Percentiles rank a stretch among this genome's conserved stretches.
These are phyloP conservation scores for Hypoxylon sp. DNA, from an alignment of 2,329 filamentous ascomycete species.

Conservation along the genomic window DNA sequence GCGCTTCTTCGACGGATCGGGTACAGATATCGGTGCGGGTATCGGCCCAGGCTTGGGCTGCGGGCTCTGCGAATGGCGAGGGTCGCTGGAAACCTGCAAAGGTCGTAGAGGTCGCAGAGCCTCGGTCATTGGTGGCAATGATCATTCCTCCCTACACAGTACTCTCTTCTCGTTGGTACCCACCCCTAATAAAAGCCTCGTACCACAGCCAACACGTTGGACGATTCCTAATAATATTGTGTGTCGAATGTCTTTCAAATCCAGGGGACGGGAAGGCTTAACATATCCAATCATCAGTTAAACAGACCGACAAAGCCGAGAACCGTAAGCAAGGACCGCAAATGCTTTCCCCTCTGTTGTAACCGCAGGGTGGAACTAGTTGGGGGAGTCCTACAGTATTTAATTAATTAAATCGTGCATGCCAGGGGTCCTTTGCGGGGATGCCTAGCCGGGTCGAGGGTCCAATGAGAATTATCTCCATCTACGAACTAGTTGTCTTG, in stretches of 20 bases:
- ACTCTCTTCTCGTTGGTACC: constrained; percentile 26
- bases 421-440: constrained; percentile 26
- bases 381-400: constrained; percentile 8
- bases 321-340: constrained; percentile 34
- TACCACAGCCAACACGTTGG: constrained; percentile 19
- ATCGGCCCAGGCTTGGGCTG: constrained; percentile 10
- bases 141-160: constrained; percentile 17
- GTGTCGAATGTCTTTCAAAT: constrained; percentile 10
- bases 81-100: constrained; percentile 37
- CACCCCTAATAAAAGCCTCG: constrained; percentile 4
- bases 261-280: constrained; percentile 1
- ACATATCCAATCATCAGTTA: constrained; percentile 33
- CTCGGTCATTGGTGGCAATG: constrained; percentile 46
- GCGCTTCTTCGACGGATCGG: constrained; percentile 40
- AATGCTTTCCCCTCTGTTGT: constrained; percentile 31
- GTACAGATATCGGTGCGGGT: constrained; percentile 19
- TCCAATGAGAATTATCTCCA: constrained; percentile 18
- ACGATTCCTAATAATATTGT: constrained; percentile 5
- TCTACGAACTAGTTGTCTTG: not conserved
- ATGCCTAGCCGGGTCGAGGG: constrained; percentile 4
- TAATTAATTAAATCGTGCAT: constrained; percentile 27
- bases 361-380: constrained; percentile 32
- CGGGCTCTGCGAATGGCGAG: constrained; percentile 22
- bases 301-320: constrained; percentile 37
- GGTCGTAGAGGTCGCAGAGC: constrained; percentile 47